Base-by-base conservation (phyloP, 192 early-diverging fungal species). In the Borealophlyctis nickersoniae region DNA sequence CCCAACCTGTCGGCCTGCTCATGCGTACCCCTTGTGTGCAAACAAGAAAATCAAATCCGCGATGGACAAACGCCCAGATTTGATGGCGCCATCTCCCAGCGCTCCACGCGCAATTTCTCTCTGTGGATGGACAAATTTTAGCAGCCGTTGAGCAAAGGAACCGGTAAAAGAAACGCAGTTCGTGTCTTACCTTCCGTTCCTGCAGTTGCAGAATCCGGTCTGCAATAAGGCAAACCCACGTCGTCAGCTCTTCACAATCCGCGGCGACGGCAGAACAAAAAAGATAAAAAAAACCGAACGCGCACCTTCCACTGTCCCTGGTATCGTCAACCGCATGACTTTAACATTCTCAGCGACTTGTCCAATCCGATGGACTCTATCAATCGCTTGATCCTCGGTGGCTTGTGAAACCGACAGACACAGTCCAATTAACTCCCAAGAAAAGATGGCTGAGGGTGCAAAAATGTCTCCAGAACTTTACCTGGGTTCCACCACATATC, bases 401-500 rank as follows among this genome's bases (percentile, higher is more conserved):
- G 81, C n/a, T n/a, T n/a, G n/a, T n/a, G n/a, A n/a, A n/a, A n/a
- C n/a, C n/a, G n/a, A n/a, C n/a, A n/a, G n/a, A n/a, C n/a, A n/a
- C n/a, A n/a, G n/a, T n/a, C n/a, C n/a, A n/a, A n/a, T n/a, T n/a
- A n/a, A n/a, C n/a, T n/a, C n/a, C n/a, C n/a, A n/a, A n/a, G n/a
- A n/a, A n/a, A n/a, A n/a, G n/a, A n/a, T n/a, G n/a, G n/a, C n/a
- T n/a, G n/a, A n/a, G n/a, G n/a, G n/a, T n/a, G n/a, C n/a, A n/a
- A n/a, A n/a, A n/a, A n/a, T n/a, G n/a, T n/a, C n/a, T n/a, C n/a
- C n/a, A n/a, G n/a, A n/a, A n/a, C n/a, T n/a, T n/a, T n/a, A n/a
- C n/a, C 80, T 16, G 80, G 80, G 73, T 85, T 85, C 83, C 83
- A 85, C 64, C 82, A 85, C 1, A 80, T 80, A 52, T 76, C 82